Evolutionary conservation across 163 green algal genomes (phyloP).

Genomic region (Coccomyxa subellipsoidea): DNA sequence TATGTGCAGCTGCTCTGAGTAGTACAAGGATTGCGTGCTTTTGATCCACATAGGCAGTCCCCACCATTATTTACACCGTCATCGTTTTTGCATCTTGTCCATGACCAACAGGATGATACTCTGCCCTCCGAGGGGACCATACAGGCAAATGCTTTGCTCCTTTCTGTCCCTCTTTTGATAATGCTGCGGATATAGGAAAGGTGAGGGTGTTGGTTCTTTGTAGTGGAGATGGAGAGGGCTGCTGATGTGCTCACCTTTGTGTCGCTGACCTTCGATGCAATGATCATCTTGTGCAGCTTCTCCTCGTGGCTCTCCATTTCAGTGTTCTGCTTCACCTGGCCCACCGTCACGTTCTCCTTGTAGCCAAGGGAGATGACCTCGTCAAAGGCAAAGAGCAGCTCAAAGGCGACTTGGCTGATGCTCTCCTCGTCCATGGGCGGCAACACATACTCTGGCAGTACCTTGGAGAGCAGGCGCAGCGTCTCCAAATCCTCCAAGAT

Average conservation of each 20-base stretch:
- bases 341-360: constrained; percentile 94
- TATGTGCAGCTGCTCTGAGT: too few species aligned
- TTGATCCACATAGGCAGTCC: too few species aligned
- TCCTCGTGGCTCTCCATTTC: constrained; percentile 99
- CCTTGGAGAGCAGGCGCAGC: constrained; percentile 92
- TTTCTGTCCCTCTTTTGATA: too few species aligned
- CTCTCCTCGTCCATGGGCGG: constrained; percentile 81
- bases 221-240: background rate
- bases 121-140: background rate
- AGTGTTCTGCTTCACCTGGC: constrained; percentile 90
- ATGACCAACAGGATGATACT: background rate
- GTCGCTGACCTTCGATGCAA: constrained; percentile 96
- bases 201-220: background rate
- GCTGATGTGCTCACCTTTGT: constrained; percentile 51
- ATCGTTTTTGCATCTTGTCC: too few species aligned
- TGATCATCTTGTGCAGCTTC: constrained; percentile 99
- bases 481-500: constrained; percentile 99
- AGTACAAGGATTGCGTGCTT: too few species aligned
- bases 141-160: too few species aligned
- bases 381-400: constrained; percentile 99
- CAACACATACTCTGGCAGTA: constrained; percentile 87
- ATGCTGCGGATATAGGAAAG: background rate
- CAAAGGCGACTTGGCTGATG: constrained; percentile 79
- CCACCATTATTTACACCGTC: too few species aligned
- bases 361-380: constrained; percentile 94